A percentile compares a stretch with the other conserved stretches of the same genome.
These are phyloP conservation scores for Metschnikowia lachancei DNA, from an alignment of 805 yeast genomes.

Conservation along the genomic window DNA sequence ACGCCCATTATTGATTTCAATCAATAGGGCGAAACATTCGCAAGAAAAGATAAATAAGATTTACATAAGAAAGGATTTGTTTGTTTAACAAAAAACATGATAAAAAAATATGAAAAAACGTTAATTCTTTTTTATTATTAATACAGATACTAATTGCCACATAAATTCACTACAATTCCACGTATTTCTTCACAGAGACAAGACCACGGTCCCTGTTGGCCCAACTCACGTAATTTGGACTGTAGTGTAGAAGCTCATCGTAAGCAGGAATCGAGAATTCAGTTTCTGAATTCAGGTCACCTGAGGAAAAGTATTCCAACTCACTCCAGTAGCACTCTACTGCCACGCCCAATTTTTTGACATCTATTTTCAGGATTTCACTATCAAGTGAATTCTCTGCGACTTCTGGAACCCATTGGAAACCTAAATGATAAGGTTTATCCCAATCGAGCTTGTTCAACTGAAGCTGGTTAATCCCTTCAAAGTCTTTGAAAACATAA, in stretches of 20 bases:
- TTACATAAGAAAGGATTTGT: neutral
- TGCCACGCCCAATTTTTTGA: conserved; percentile 49
- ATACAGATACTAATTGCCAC: neutral
- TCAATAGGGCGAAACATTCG: too few relatives aligned
- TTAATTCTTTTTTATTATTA: neutral
- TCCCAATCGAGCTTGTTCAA: conserved; percentile 67
- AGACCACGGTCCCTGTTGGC: conserved; percentile 68
- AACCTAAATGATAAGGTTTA: conserved; percentile 54
- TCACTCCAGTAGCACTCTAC: conserved; percentile 81
- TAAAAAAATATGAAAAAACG: neutral
- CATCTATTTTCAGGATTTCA: conserved; percentile 28
- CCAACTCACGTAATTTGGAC: conserved; percentile 64
- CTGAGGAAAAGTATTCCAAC: conserved; percentile 25
- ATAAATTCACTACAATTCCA: conserved; percentile 36
- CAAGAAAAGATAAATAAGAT: neutral
- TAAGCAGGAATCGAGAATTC: conserved; percentile 55
- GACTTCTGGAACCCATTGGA: conserved; percentile 74
- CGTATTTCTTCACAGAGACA: conserved; percentile 52
- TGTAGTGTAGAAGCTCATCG: conserved; percentile 63
- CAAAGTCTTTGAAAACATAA: conserved; percentile 49
- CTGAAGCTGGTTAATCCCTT: conserved; percentile 64
- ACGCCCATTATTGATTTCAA: too few relatives aligned
- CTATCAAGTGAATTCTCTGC: conserved; percentile 33
- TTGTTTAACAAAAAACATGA: neutral
- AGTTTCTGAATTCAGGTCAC: conserved; percentile 34